Evolutionary conservation across 1,284 basidiomycete species (phyloP).

Genomic region (Leccinum insigne): DNA sequence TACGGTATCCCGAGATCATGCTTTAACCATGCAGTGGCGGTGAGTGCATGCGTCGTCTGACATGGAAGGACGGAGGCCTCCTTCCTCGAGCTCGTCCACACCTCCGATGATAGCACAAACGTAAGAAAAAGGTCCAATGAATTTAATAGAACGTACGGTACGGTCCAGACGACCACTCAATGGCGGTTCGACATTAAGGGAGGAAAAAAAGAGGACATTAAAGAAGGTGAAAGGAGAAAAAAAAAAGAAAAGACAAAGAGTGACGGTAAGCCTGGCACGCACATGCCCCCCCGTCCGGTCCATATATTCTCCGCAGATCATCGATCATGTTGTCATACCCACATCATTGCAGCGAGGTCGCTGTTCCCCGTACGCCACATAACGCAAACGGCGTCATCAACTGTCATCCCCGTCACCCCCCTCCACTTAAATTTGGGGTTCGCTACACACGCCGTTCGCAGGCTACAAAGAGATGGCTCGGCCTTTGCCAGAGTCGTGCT

Average conservation of each 20-base stretch:
- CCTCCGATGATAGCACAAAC: conserved; percentile 18
- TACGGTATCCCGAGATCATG: conserved; percentile 34
- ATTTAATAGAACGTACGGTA: conserved; percentile 19
- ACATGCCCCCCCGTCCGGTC: conserved; percentile 9
- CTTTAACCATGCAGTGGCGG: conserved; percentile 31
- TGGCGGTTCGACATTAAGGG: conserved; percentile 9
- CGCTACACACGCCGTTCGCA: conserved; percentile 29
- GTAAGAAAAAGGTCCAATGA: conserved; percentile 17
- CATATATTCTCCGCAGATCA: conserved; percentile 29
- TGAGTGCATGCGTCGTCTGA: conserved; percentile 23
- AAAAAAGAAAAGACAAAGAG: conserved; percentile 5
- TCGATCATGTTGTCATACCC: conserved; percentile 32
- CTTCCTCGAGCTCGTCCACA: conserved; percentile 3
- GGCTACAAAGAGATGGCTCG: conserved; percentile 77
- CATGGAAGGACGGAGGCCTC: background rate
- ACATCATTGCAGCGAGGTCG: conserved; percentile 35
- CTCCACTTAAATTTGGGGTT: conserved; percentile 25
- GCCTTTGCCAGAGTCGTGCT: conserved; percentile 59
- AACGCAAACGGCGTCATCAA: conserved; percentile 34
- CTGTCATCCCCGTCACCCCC: conserved; percentile 17
- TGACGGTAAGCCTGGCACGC: conserved; percentile 7
- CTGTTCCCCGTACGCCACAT: conserved; percentile 31
- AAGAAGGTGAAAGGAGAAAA: background rate
- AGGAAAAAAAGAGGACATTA: conserved; percentile 15
- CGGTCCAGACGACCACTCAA: conserved; percentile 18